Conservation (phyloP, 2,329 filamentous ascomycete species). For the Colletotrichum sp. region DNA sequence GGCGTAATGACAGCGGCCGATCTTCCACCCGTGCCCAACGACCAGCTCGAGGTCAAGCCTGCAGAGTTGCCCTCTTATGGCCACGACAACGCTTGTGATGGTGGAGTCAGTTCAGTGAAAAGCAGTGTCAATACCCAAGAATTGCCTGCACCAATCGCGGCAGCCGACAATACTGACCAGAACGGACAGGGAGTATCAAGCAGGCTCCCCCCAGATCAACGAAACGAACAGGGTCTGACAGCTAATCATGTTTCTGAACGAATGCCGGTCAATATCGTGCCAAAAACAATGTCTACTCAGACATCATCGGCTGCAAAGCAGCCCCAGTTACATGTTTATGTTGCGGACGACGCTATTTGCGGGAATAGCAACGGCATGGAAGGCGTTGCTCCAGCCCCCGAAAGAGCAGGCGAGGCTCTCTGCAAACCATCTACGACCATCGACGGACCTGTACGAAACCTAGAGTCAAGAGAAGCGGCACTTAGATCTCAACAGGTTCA, state of each 20-base stretch:
- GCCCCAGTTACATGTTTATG: neutral
- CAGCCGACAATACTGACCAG: neutral
- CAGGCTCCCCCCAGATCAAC: neutral
- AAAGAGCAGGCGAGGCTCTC: neutral
- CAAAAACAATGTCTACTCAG: neutral
- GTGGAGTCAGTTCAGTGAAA: neutral
- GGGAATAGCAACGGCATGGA: neutral
- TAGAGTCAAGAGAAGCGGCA: neutral
- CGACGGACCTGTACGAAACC: neutral
- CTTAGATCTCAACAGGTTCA: neutral
- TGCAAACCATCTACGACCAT: neutral
- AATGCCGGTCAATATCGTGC: neutral
- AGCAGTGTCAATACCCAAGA: neutral
- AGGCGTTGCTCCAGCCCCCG: neutral
- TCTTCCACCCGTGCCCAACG: neutral
- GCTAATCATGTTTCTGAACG: neutral
- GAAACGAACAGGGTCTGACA: neutral
- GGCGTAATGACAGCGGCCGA: slow-evolving; percentile 9
- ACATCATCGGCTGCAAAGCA: neutral
- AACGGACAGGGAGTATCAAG: neutral
- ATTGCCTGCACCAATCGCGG: neutral
- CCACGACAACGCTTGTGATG: neutral
- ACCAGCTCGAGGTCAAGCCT: slow-evolving; percentile 11
- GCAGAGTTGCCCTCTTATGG: neutral
- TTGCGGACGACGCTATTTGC: neutral